Evolutionary conservation across 75 land plant genomes (phyloP), one percentile per base, ranked within the genome.

Genomic region (Sequoia sempervirens): DNA sequence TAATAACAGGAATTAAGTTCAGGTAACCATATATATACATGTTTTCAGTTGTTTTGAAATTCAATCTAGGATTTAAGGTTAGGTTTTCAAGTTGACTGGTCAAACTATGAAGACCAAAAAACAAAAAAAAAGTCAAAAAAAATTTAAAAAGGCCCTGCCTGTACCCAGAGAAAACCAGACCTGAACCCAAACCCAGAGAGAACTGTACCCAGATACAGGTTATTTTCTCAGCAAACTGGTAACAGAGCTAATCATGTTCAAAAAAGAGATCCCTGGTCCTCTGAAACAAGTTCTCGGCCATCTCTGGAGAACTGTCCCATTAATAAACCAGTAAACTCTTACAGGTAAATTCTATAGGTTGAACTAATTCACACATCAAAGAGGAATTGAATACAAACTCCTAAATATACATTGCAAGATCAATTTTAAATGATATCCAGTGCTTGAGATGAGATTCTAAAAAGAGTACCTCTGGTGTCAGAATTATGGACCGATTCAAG

Each of bases 401-500:
- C 46, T n/a, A 6, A 70, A 32, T 70, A 70, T 32, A 70, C 36
- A 70, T 70, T 70, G n/a, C 12, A 28, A 78, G n/a, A 45, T 45
- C 47, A 78, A 15, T 78, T 78, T 78, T 43, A 78, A 78, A 45
- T 78, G 30, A 78, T 78, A 78, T 78, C 23, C 26, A 37, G 14
- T n/a, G n/a, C 46, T 78, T 45, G 13, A n/a, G 30, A 43, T 2
- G 50, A 47, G 28, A 43, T 11, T n/a, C 46, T 12, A 12, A 43
- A 5, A 78, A 52, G n/a, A 14, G 18, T 91, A 95, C 99, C 97
- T 97, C 99, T 54, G 99, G 99, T 68, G 99, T 95, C 69, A 97
- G 96, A 86, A 97, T 89, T 64, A 97, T 93, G 46, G 99, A 94
- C 17, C 94, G 93, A 80, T 95, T 97, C 81, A 97, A 87, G 78